Percentiles rank a stretch among this genome's conserved stretches.
phyloP scores from a whole-genome alignment of 441 rosid genomes.

The Pelargonium fulgidum region DNA sequence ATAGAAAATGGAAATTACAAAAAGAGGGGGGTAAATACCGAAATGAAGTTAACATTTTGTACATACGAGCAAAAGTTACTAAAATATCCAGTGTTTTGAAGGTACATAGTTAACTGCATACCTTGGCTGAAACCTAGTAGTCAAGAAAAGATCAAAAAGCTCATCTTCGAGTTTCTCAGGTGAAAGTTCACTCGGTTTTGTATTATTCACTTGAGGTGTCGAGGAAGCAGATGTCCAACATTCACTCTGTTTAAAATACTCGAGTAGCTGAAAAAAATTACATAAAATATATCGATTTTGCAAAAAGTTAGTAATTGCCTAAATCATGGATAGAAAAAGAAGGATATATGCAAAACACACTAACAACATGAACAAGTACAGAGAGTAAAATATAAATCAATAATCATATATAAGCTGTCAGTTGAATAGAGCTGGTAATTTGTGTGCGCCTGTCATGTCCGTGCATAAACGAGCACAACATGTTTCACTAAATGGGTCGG shows the following conservation, averaged over 20 bases:
- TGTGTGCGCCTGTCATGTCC: no score
- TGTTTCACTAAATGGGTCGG: no score
- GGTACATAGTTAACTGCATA: no score
- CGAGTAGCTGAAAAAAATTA: slow-evolving; percentile 41
- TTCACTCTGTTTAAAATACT: slow-evolving; percentile 41
- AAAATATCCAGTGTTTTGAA: no score
- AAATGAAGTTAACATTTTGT: no score
- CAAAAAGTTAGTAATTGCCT: neutral
- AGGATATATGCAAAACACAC: neutral
- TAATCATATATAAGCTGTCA: neutral
- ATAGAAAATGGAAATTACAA: no score
- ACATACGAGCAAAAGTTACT: neutral
- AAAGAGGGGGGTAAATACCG: no score
- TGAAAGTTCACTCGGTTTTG: slow-evolving; percentile 39
- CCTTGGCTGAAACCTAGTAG: slow-evolving; percentile 52
- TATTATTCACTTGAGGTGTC: slow-evolving; percentile 17
- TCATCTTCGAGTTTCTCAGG: slow-evolving; percentile 50
- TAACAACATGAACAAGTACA: neutral
- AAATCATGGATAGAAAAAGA: neutral
- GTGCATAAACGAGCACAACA: no score
- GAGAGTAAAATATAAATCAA: neutral
- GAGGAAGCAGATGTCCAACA: slow-evolving; percentile 47
- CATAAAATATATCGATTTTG: neutral
- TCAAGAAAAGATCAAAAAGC: slow-evolving; percentile 51
- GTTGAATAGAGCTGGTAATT: no score